Percentiles rank a stretch among this genome's conserved stretches.
Conservation (phyloP, 129 eudicot species). For the Arctium minus region DNA sequence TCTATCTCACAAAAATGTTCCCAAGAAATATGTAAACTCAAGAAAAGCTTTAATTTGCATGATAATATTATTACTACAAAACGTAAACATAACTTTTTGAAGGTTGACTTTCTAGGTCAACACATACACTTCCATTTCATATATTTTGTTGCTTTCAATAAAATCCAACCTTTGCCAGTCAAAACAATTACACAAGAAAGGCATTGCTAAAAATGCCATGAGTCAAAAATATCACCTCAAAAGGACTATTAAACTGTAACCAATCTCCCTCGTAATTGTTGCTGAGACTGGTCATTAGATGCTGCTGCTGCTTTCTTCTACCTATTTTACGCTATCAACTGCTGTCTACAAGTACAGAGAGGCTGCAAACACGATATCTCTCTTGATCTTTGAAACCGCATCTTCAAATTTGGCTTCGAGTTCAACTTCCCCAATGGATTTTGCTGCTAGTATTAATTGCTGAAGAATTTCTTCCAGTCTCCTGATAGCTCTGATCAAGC, state of each 20-base stretch:
- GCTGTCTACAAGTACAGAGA: conserved; percentile 65
- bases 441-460: conserved; percentile 85
- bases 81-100: neutral
- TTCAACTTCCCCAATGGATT: conserved; percentile 87
- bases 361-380: conserved; percentile 98
- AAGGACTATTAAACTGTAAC: neutral
- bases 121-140: neutral
- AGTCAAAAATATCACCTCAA: neutral
- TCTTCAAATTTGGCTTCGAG: conserved; percentile 89
- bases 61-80: neutral
- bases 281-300: neutral
- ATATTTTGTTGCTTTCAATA: neutral
- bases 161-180: neutral
- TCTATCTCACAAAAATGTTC: neutral
- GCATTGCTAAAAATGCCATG: neutral
- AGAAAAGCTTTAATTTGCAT: neutral
- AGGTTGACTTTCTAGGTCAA: neutral
- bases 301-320: neutral
- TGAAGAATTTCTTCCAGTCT: conserved; percentile 96
- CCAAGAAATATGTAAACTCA: neutral
- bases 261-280: neutral
- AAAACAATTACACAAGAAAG: neutral
- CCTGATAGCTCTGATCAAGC: conserved; percentile 92
- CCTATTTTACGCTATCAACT: conserved; percentile 6
- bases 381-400: conserved; percentile 84